A percentile compares a stretch with the other conserved stretches of the same genome.
Conservation (phyloP, 2,329 filamentous ascomycete species). For the Fusarium stilboides region DNA sequence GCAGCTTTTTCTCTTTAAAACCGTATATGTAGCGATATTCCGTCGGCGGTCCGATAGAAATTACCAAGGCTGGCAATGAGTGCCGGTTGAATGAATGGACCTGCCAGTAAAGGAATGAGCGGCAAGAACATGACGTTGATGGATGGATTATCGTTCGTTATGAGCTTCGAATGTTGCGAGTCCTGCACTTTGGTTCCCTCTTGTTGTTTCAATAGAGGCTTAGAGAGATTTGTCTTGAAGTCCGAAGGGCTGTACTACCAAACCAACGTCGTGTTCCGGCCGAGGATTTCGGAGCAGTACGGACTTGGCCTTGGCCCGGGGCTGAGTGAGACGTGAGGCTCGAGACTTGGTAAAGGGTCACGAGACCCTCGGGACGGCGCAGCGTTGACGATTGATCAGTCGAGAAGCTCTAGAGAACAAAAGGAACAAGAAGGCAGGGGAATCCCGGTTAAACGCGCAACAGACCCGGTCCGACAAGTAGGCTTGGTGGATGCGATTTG, state of each 20-base stretch:
- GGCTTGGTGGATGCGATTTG: constrained; percentile 21
- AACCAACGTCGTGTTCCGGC: constrained; percentile 23
- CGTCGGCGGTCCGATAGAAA: constrained; percentile 14
- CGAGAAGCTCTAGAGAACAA: constrained; percentile 35
- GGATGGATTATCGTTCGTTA: neutral
- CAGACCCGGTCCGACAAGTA: constrained; percentile 29
- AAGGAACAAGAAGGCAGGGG: constrained; percentile 23
- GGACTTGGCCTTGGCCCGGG: constrained; percentile 1
- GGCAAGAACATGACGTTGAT: constrained; percentile 9
- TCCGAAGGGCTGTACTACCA: constrained; percentile 10
- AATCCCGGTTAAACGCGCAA: constrained; percentile 10
- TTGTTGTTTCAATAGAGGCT: neutral
- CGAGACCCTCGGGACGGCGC: constrained; percentile 30
- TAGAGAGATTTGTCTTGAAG: constrained; percentile 2
- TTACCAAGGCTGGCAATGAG: constrained; percentile 15
- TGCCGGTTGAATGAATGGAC: neutral
- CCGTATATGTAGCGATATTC: constrained; percentile 1
- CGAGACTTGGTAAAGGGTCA: constrained; percentile 37
- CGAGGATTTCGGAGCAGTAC: constrained; percentile 28
- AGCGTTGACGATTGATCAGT: constrained; percentile 6
- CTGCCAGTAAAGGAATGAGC: constrained; percentile 5
- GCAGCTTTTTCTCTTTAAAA: constrained; percentile 5
- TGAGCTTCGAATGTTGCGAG: constrained; percentile 1
- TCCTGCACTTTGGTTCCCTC: neutral
- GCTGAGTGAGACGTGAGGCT: constrained; percentile 29